phyloP scores from a whole-genome alignment of 2,329 filamentous ascomycete genomes.

The Tolypocladium pustulatum region DNA sequence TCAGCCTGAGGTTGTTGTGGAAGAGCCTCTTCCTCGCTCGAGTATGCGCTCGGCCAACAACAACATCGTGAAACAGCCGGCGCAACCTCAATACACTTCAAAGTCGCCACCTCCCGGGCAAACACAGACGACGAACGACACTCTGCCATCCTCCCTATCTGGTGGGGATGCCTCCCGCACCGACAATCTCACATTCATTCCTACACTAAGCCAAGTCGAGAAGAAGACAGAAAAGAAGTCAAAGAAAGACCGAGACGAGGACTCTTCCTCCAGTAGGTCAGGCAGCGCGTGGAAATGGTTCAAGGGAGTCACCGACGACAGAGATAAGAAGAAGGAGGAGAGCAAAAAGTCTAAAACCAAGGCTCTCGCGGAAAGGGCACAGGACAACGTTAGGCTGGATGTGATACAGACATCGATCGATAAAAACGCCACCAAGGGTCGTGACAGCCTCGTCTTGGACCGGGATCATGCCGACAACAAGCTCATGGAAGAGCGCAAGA shows the following conservation, averaged over 20 bases:
- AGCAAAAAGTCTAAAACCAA: conserved; percentile 59
- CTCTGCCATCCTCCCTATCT: conserved; percentile 47
- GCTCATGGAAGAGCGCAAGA: conserved; percentile 72
- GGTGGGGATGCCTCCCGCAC: conserved; percentile 58
- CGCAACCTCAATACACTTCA: conserved; percentile 6
- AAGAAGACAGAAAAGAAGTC: conserved; percentile 64
- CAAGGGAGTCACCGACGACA: conserved; percentile 64
- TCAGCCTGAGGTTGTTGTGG: conserved; percentile 13
- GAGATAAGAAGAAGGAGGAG: conserved; percentile 49
- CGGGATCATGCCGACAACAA: conserved; percentile 62
- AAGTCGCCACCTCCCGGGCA: conserved; percentile 5
- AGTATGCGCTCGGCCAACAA: conserved; percentile 8
- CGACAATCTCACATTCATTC: conserved; percentile 70
- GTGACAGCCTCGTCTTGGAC: conserved; percentile 78
- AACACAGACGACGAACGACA: conserved; percentile 15
- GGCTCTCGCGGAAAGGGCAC: conserved; percentile 42
- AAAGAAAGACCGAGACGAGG: conserved; percentile 61
- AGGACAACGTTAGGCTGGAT: conserved; percentile 77
- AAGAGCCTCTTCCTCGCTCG: conserved; percentile 37
- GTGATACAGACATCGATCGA: conserved; percentile 84
- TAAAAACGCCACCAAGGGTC: conserved; percentile 47
- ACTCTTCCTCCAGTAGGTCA: conserved; percentile 60
- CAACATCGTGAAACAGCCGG: conserved; percentile 1
- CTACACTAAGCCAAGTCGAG: conserved; percentile 59
- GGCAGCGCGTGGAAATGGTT: conserved; percentile 63